A percentile compares a stretch with the other conserved stretches of the same genome.
phyloP scores from a whole-genome alignment of 257 asterid genomes.

The Haberlea rhodopensis region DNA sequence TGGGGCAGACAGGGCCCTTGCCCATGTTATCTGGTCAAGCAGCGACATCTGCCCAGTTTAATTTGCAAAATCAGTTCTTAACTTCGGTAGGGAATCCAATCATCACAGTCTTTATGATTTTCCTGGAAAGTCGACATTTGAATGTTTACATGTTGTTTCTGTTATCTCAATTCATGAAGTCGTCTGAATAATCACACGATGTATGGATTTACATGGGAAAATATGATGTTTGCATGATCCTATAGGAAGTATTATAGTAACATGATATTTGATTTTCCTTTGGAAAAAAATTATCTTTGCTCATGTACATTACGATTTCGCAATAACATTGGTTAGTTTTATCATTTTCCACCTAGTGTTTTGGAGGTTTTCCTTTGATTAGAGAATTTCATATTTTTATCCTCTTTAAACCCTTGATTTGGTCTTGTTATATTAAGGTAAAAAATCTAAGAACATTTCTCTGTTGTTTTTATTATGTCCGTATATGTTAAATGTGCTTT shows the following conservation, averaged over 20 bases:
- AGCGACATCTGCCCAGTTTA: constrained; percentile 67
- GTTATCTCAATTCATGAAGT: not conserved
- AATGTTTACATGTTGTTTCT: constrained; percentile 1
- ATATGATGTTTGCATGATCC: constrained; percentile 12
- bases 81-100: constrained; percentile 54
- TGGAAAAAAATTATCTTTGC: not conserved
- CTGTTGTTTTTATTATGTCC: not conserved
- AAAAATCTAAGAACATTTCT: not conserved
- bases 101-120: constrained; percentile 13
- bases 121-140: not conserved
- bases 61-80: constrained; percentile 68
- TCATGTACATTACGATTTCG: not conserved
- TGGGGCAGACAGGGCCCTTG: constrained; percentile 81
- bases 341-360: constrained; percentile 2
- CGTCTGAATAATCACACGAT: constrained; percentile 12
- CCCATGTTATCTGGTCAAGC: constrained; percentile 79
- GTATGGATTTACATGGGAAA: constrained; percentile 9
- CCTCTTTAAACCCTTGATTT: not conserved
- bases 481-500: constrained; percentile 12
- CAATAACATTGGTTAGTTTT: constrained; percentile 9
- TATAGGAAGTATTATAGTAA: not conserved
- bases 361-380: not conserved
- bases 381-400: constrained; percentile 10
- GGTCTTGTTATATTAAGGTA: not conserved
- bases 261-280: constrained; percentile 6